Evolutionary conservation across 2,329 filamentous ascomycete species (phyloP).

Genomic region (Cadophora sp.): DNA sequence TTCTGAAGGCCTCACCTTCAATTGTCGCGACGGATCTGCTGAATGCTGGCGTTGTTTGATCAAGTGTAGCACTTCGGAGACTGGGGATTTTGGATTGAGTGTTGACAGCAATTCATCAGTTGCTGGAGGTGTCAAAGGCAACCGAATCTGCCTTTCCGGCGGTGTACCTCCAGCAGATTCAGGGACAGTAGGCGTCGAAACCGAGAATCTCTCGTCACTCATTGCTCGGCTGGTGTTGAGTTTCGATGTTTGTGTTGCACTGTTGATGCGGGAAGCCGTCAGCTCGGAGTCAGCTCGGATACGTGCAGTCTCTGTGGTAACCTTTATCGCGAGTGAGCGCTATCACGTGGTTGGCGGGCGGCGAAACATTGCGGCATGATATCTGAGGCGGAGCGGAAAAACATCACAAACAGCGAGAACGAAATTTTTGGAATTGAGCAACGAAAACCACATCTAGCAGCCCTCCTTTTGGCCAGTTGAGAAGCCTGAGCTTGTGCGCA

Average conservation of each 20-base stretch:
- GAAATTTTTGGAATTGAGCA: conserved; percentile 23
- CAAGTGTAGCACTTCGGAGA: no score
- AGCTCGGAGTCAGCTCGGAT: conserved; percentile 20
- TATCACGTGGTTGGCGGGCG: no score
- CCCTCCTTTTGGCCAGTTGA: no score
- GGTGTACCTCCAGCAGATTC: conserved; percentile 33
- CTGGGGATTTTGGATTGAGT: conserved; percentile 30
- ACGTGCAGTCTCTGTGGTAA: no score
- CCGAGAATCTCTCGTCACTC: conserved; percentile 36
- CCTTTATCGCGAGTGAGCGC: no score
- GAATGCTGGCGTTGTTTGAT: no score
- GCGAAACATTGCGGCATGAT: no score
- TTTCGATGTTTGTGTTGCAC: conserved; percentile 33
- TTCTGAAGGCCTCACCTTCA: no score
- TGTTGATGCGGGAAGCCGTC: conserved; percentile 33
- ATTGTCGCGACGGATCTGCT: no score
- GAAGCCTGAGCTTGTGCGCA: no score
- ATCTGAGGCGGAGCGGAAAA: no score
- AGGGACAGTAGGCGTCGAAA: conserved; percentile 33
- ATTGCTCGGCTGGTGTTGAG: conserved; percentile 34
- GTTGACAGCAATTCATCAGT: conserved; percentile 30
- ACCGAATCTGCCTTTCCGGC: conserved; percentile 34
- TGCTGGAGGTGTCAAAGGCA: conserved; percentile 35
- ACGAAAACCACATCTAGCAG: no score
- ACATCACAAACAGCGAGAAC: conserved; percentile 23